Evolutionary conservation across 1,139 yeast genomes (phyloP), one percentile per base, ranked within the genome.

Genomic region (Taphrina communis): DNA sequence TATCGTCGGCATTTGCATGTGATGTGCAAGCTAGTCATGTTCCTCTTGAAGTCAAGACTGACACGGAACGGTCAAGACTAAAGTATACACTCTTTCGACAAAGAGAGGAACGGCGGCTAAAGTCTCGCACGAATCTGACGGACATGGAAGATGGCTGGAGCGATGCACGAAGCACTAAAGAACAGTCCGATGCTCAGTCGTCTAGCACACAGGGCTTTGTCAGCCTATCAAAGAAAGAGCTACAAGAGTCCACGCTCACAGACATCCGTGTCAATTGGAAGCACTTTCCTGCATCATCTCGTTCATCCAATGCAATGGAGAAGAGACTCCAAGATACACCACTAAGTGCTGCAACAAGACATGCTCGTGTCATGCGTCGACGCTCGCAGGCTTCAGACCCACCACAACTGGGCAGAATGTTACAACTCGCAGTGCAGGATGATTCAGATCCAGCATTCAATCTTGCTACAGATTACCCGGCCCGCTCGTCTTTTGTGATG

Each of bases 321-420:
- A 50, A n/a, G 36, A 50, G 1, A n/a, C 8, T 6, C 9, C 36
- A 50, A 11, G 53, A 21, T 21, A n/a, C 12, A 11, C 53, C 53
- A 21, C 36, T 50, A 14, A 50, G 36, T 25, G 53, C 53, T 21
- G 53, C 53, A n/a, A 50, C 53, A 21, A 4, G 53, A 21, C 53
- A 50, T 50, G 53, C 53, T 1, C 53, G 53, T 50, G 36, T 50
- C 36, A 50, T 50, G 53, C 53, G 53, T 21, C 53, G 53, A 21
- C 31, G 53, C 12, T 50, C 36, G 36, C 53, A 21, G 36, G 53
- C 36, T 50, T 50, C 53, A 19, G 53, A 21, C 6, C 36, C 53
- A 6, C 36, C 53, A 7, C 53, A 50, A 25, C 11, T 50, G 6
- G 53, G 53, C 53, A 50, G 53, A 25, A 11, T 50, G 9, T 25